phyloP scores from a whole-genome alignment of 768 basidiomycete genomes.

The Tylopilus felleus region DNA sequence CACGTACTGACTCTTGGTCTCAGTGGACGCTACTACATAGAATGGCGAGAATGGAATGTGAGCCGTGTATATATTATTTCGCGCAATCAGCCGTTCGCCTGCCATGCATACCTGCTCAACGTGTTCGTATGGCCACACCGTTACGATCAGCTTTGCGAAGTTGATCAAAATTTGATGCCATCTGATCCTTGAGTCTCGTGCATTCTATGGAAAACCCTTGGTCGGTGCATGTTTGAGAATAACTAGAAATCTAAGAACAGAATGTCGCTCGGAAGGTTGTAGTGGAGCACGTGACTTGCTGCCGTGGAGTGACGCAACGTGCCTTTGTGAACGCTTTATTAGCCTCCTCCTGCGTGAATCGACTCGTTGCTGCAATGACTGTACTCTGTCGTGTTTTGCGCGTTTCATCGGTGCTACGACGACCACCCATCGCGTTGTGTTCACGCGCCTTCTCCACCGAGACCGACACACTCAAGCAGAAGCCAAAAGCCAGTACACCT shows the following conservation, averaged over 20 bases:
- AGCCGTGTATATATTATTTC: conserved; percentile 7
- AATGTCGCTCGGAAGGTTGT: neutral
- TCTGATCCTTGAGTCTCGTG: neutral
- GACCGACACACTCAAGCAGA: conserved; percentile 44
- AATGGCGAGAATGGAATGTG: neutral
- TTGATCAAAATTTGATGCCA: neutral
- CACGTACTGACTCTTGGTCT: neutral
- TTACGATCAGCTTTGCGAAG: too few species aligned
- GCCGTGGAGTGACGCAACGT: neutral
- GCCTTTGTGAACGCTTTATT: too few species aligned
- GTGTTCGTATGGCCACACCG: neutral
- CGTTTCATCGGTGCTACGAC: neutral
- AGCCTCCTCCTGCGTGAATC: too few species aligned
- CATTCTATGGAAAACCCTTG: too few species aligned
- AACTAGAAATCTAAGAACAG: too few species aligned
- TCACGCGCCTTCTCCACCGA: conserved; percentile 17
- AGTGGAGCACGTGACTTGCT: conserved; percentile 11
- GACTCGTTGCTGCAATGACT: conserved; percentile 12
- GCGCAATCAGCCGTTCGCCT: neutral
- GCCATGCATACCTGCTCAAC: neutral
- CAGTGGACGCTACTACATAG: conserved; percentile 1
- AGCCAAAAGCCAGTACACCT: conserved; percentile 80
- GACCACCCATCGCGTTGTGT: neutral
- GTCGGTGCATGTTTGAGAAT: neutral
- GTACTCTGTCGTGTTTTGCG: conserved; percentile 12